Evolutionary conservation across 139 green algal genomes (phyloP), one percentile per base, ranked within the genome.

Genomic region (Closterium sp.): DNA sequence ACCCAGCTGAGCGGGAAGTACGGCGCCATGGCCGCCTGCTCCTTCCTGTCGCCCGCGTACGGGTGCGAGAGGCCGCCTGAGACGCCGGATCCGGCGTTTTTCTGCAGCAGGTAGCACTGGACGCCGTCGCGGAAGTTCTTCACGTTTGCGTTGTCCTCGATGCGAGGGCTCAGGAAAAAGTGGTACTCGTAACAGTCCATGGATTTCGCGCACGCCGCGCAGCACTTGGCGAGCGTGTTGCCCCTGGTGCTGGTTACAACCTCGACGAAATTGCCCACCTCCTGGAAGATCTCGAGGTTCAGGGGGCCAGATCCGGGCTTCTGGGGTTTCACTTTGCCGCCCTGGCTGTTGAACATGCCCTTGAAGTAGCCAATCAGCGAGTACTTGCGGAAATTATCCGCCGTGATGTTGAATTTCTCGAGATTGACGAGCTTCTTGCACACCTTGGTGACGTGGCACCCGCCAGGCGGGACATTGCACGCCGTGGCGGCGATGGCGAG

Each of bases 31-130:
- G 38, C 62, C n/a, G 62, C 88, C n/a, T 50, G 88, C n/a, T 62
- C 88, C 30, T 90, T 90, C 11, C 88, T n/a, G 88, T 31, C 88
- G 29, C 88, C 62, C 17, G 62, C 38, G 88, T 90, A 90, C 29
- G 70, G n/a, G 30, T 86, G 28, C 1, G 38, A 90, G 1, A 90
- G 88, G 10, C 88, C 88, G 11, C 88, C 88, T 22, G 62, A 90
- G 5, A 62, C 24, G 88, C 88, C 88, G 5, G 38, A 31, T n/a
- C 86, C 31, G 17, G 31, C 86, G 31, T 34, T 70, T 34, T 34
- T 70, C 31, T 89, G 31, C 31, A 89, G 86, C 31, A 34, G 31
- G 31, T 89, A 89, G 86, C 31, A 89, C 31, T 89, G 31, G 13
- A 24, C 86, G 86, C 86, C 86, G 31, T 89, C 31, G 21, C 86